These are phyloP conservation scores for Hyphopichia khmerensis DNA, from an alignment of 1,139 yeast genomes.

Conservation along the genomic window DNA sequence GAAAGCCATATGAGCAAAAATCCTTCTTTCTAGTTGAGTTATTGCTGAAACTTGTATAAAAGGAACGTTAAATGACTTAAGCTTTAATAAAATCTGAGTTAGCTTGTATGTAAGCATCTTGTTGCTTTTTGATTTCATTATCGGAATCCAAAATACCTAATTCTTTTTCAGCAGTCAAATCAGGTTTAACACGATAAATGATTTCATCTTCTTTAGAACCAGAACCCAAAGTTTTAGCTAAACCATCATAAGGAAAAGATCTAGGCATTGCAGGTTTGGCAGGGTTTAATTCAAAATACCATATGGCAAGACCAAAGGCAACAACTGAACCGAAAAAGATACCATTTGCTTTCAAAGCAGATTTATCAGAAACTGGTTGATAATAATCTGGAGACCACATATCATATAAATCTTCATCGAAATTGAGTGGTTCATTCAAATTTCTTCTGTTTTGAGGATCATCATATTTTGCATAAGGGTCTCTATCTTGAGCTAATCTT, in stretches of 20 bases:
- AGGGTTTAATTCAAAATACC: slow-evolving; percentile 62
- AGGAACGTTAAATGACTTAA: slow-evolving; percentile 8
- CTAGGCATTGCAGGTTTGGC: slow-evolving; percentile 78
- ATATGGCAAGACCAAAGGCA: slow-evolving; percentile 54
- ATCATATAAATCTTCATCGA: slow-evolving; percentile 71
- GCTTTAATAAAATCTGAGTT: slow-evolving; percentile 40
- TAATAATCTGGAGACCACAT: slow-evolving; percentile 87
- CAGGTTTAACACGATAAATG: slow-evolving; percentile 46
- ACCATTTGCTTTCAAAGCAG: slow-evolving; percentile 56
- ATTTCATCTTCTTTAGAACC: slow-evolving; percentile 46
- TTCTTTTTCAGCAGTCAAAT: slow-evolving; percentile 38
- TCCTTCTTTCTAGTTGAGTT: too few species aligned
- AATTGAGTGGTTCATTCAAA: slow-evolving; percentile 67
- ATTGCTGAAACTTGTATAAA: too few species aligned
- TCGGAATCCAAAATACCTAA: slow-evolving; percentile 39
- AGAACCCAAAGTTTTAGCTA: slow-evolving; percentile 73
- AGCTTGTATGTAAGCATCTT: slow-evolving; percentile 32
- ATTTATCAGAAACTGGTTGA: slow-evolving; percentile 56
- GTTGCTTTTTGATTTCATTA: slow-evolving; percentile 25
- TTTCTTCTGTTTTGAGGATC: slow-evolving; percentile 84
- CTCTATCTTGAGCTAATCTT: slow-evolving; percentile 60
- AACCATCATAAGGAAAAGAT: slow-evolving; percentile 72
- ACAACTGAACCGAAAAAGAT: slow-evolving; percentile 57
- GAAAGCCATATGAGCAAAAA: too few species aligned
- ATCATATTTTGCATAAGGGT: slow-evolving; percentile 73